Evolutionary conservation across 2,329 filamentous ascomycete species (phyloP), one percentile per base, ranked within the genome.

Genomic region (Pestalotiopsis sp.): DNA sequence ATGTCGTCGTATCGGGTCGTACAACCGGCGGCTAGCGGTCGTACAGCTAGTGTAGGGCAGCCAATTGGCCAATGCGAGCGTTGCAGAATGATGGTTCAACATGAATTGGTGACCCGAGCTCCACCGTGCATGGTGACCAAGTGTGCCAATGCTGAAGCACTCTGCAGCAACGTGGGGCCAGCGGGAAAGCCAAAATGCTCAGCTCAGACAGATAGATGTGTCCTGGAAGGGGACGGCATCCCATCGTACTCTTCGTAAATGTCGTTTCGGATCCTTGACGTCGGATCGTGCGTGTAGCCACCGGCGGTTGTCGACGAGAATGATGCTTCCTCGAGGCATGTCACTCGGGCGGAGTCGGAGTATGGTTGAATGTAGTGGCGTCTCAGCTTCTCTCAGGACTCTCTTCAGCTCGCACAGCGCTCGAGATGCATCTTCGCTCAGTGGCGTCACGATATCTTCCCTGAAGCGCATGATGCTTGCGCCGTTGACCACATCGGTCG

Each of bases 201-300:
- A 36, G 31, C 31, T 36, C 31, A 36, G 7, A 36, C 31, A 36
- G 7, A 36, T 36, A 31, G 6, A 31, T 31, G 1, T 31, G 31
- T 36, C 31, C 31, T 9, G 23, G 38, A 79, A 79, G 3, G 77
- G 72, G 20, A 72, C 56, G 9, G 76, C 78, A 61, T 79, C 78
- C 79, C 79, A 80, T 5, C 79, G 74, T 3, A 81, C 75, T 1
- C 79, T 75, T 4, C 79, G 77, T 4, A 81, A 70, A 52, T 81
- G 79, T 61, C 79, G 76, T 20, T 74, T 71, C 2, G 78, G 75
- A 68, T 81, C 79, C 23, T 69, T 75, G 66, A 81, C 72, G 3
- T 76, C 36, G 17, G 76, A 78, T 20, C 79, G 69, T 13, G 78
- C 73, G 67, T 81, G 79, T 31, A 81, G 23, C 79, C 79, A 81